Conservation (phyloP, 2,329 filamentous ascomycete species). For the Diaporthe velutina region DNA sequence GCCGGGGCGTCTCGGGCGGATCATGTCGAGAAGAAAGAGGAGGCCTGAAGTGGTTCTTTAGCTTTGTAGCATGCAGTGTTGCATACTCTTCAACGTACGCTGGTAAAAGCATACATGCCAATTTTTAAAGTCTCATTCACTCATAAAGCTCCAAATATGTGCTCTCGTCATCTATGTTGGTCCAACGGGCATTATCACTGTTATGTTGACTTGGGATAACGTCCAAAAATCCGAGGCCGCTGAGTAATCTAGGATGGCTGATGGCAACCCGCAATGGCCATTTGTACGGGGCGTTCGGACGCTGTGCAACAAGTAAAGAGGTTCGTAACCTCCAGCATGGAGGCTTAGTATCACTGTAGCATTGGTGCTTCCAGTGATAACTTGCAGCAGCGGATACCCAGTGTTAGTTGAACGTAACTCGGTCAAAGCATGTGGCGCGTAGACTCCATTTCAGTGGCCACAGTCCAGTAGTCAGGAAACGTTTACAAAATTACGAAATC, state of each 20-base stretch:
- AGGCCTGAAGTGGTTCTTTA: not conserved
- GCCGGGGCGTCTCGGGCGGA: conserved; percentile 49
- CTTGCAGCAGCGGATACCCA: not conserved
- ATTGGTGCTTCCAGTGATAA: not conserved
- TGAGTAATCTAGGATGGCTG: not conserved
- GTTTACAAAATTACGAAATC: not conserved
- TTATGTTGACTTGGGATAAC: not conserved
- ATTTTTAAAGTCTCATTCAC: not conserved
- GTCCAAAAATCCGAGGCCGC: no score
- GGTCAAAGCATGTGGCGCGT: no score
- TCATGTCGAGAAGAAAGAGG: conserved; percentile 52
- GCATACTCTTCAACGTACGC: not conserved
- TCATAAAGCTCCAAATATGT: not conserved
- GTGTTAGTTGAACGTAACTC: not conserved
- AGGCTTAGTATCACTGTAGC: no score
- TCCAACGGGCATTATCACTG: no score
- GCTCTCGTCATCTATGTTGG: not conserved
- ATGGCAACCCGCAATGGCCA: not conserved
- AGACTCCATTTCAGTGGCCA: not conserved
- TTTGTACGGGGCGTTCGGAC: not conserved
- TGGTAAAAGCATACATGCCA: not conserved
- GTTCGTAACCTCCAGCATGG: not conserved
- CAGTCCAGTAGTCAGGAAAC: not conserved
- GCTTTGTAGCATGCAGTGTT: not conserved
- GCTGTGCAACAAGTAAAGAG: not conserved